Evolutionary conservation across 345 rosid genomes (phyloP), one percentile per base, ranked within the genome.

Genomic region (Isatis tinctoria): DNA sequence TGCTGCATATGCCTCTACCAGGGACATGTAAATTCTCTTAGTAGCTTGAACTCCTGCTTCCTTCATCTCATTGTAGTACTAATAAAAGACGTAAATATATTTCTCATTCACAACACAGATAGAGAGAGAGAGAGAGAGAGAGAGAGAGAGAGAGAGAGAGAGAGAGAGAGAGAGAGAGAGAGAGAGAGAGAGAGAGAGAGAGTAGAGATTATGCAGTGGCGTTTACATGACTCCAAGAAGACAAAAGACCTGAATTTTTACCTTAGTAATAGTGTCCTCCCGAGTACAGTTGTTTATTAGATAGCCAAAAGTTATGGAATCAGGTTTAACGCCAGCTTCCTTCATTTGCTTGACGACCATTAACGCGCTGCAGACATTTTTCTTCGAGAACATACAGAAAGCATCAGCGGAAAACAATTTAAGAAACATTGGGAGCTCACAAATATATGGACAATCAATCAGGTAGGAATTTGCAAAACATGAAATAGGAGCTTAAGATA

Each of bases 261-360:
- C 97, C 97, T 86, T 86, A 22, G 60, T 53, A 69, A 95, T 85
- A 74, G 82, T 76, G 61, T 86, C 85, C 83, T 84, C 91, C 30
- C 47, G 60, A 60, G 69, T 44, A 72, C 90, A 87, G 73, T 83
- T 87, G 60, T 65, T 72, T 77, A 95, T 87, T 52, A 95, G 78
- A 80, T 77, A 83, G 84, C 90, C 74, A 69, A 69, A 95, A 67
- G 97, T 90, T 48, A 72, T 82, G 70, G 91, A 73, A 83, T 95
- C 93, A 54, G 96, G 99, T 71, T 85, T 84, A 65, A 95, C 82
- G 54, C 63, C 83, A 51, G 83, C 97, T 51, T 27, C 68, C 79
- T 87, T 74, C 97, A 95, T 95, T 85, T 84, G 81, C 76, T 82
- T 78, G 60, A 88, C 78, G 63, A 88, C 92, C 82, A 24, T 75